phyloP scores from a whole-genome alignment of 2,329 filamentous ascomycete species.

The Monosporascus cannonballus region DNA sequence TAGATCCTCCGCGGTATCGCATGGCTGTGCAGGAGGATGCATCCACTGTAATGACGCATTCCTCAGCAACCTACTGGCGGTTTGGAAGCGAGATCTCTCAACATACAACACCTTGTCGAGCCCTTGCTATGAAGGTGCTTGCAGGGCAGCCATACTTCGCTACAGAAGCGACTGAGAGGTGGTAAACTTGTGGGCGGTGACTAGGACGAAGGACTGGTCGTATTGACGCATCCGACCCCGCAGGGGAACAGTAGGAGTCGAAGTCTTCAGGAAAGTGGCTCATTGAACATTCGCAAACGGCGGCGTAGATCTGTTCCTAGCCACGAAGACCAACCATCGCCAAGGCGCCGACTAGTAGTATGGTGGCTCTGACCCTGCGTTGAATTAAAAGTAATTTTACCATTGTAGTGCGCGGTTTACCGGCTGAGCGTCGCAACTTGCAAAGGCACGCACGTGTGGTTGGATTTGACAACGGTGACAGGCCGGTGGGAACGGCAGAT shows the following conservation, averaged over 20 bases:
- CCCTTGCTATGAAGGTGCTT: too few species aligned
- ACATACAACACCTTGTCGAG: background rate
- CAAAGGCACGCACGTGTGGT: background rate
- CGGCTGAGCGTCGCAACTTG: background rate
- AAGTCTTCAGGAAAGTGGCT: background rate
- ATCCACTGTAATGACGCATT: background rate
- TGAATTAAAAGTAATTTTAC: background rate
- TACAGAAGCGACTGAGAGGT: too few species aligned
- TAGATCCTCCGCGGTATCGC: background rate
- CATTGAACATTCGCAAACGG: background rate
- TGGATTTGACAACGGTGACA: background rate
- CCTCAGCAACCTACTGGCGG: background rate
- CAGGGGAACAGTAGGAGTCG: background rate
- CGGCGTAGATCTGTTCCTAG: background rate
- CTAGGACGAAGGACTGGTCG: background rate
- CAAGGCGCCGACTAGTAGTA: background rate
- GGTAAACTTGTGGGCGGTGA: background rate
- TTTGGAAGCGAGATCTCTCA: too few species aligned
- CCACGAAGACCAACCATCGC: background rate
- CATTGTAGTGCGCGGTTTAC: background rate
- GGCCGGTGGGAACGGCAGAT: background rate
- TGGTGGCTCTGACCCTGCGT: background rate
- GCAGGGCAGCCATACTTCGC: too few species aligned
- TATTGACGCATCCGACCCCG: background rate
- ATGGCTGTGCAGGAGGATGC: background rate